Evolutionary conservation across 2,329 filamentous ascomycete species (phyloP).

Genomic region (Thermoascus crustaceus): DNA sequence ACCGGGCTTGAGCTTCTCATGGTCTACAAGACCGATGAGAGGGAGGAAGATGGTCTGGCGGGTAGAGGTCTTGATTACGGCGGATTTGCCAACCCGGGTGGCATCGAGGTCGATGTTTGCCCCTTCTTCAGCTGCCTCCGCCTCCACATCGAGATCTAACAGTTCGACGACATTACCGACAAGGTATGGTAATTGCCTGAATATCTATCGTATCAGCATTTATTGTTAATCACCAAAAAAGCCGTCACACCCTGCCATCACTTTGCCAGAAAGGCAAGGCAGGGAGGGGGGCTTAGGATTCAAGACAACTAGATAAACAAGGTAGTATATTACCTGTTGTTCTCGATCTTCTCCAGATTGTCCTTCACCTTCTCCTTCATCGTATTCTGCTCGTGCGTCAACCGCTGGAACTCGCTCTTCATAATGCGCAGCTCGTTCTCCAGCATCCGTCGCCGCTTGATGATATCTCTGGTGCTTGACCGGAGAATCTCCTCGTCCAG

Average conservation of each 20-base stretch:
- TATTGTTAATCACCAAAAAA: slow-evolving; percentile 10
- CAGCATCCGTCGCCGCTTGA: slow-evolving; percentile 79
- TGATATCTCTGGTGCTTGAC: slow-evolving; percentile 89
- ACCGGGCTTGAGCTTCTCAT: slow-evolving; percentile 86
- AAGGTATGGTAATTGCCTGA: slow-evolving; percentile 90
- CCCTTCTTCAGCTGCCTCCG: slow-evolving; percentile 92
- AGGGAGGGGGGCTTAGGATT: slow-evolving; percentile 4
- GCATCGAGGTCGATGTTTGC: slow-evolving; percentile 98
- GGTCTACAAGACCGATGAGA: slow-evolving; percentile 92
- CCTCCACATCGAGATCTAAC: slow-evolving; percentile 89
- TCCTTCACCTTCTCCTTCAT: slow-evolving; percentile 99
- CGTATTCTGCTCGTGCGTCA: slow-evolving; percentile 88
- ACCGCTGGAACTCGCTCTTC: slow-evolving; percentile 90
- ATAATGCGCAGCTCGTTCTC: slow-evolving; percentile 99
- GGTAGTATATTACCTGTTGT: slow-evolving; percentile 70
- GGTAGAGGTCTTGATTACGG: slow-evolving; percentile 98
- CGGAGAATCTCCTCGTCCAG: slow-evolving; percentile 90
- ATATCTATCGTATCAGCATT: not conserved
- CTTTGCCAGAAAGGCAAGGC: slow-evolving; percentile 16
- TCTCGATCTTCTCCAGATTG: slow-evolving; percentile 97
- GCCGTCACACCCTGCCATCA: slow-evolving; percentile 3
- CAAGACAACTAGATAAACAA: not conserved
- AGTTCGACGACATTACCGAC: slow-evolving; percentile 98
- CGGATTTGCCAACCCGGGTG: slow-evolving; percentile 92
- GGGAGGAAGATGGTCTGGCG: slow-evolving; percentile 97